phyloP scores from a whole-genome alignment of 2,329 filamentous ascomycete species.

The Talaromyces sp. region DNA sequence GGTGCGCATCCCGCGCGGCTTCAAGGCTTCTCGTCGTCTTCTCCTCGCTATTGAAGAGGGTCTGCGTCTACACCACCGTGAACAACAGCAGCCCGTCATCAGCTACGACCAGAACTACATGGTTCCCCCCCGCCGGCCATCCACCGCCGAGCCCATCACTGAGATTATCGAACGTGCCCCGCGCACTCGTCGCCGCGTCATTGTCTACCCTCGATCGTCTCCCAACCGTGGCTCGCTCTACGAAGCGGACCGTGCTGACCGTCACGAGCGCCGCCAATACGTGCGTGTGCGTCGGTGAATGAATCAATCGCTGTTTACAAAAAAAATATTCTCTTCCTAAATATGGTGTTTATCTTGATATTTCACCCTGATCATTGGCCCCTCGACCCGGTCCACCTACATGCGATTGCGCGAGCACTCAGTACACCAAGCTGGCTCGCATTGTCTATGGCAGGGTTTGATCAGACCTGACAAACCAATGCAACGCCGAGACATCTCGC shows the following conservation, averaged over 20 bases:
- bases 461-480: not conserved
- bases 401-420: not conserved
- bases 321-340: constrained; percentile 12
- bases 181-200: constrained; percentile 24
- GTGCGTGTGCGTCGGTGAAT: constrained; percentile 26
- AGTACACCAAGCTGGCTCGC: not conserved
- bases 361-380: not conserved
- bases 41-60: constrained; percentile 40
- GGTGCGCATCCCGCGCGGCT: constrained; percentile 38
- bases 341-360: not conserved
- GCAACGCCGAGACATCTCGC: not conserved
- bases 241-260: constrained; percentile 27
- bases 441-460: not conserved
- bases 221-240: constrained; percentile 26
- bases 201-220: constrained; percentile 30
- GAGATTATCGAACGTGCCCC: constrained; percentile 26
- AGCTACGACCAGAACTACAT: constrained; percentile 31
- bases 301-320: too few relatives aligned
- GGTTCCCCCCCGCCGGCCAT: constrained; percentile 21
- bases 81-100: constrained; percentile 15
- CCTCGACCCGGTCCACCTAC: not conserved
- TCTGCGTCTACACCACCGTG: constrained; percentile 22
- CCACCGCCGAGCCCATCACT: constrained; percentile 15
- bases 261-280: constrained; percentile 25
- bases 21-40: constrained; percentile 29